A percentile compares a stretch with the other conserved stretches of the same genome.
Conservation (phyloP, 257 asterid species). For the Echium plantagineum region DNA sequence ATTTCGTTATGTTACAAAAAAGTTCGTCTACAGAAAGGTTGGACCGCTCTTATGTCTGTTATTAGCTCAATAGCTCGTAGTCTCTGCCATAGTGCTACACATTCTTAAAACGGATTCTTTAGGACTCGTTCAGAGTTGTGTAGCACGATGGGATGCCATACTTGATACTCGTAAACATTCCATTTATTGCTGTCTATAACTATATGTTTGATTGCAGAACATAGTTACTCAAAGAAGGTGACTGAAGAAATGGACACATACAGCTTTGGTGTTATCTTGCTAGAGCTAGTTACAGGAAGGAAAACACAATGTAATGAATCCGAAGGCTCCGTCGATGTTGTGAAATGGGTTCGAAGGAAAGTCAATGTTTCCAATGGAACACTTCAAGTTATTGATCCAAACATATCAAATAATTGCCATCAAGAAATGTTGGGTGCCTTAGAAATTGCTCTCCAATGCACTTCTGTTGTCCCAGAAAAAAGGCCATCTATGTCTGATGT, state of each 20-base stretch:
- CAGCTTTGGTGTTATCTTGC: conserved; percentile 60
- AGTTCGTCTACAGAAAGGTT: not conserved
- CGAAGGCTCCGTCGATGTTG: conserved; percentile 40
- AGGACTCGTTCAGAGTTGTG: too few species aligned
- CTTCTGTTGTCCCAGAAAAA: conserved; percentile 58
- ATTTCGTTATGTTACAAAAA: not conserved
- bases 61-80: too few species aligned
- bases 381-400: conserved; percentile 48
- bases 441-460: conserved; percentile 51
- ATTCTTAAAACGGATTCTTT: too few species aligned
- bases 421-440: conserved; percentile 55
- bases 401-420: conserved; percentile 33
- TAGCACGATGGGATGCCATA: too few species aligned
- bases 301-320: conserved; percentile 33
- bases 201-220: conserved; percentile 29
- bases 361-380: conserved; percentile 58
- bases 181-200: too few species aligned
- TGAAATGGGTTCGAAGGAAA: conserved; percentile 79
- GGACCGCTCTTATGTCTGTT: not conserved
- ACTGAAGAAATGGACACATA: conserved; percentile 56
- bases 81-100: too few species aligned
- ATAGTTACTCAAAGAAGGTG: conserved; percentile 52
- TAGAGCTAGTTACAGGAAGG: conserved; percentile 69
- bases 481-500: conserved; percentile 66
- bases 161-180: too few species aligned